Evolutionary conservation across 2,329 filamentous ascomycete species (phyloP), one percentile per base, ranked within the genome.

Genomic region (Monosporascus ibericus): DNA sequence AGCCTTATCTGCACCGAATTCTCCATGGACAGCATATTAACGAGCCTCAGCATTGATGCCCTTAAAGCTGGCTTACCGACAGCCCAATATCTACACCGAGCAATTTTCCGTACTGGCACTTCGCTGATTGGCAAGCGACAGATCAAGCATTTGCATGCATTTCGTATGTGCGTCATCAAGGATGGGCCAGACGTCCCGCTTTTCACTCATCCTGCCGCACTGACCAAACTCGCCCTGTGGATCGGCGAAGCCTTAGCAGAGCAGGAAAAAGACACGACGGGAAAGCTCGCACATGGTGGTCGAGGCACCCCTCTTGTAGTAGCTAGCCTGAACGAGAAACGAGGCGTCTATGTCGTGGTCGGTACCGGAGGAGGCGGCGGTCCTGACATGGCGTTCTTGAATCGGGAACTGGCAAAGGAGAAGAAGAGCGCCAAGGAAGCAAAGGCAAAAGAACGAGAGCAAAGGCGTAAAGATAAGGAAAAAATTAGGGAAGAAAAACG

Each of bases 171-270:
- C 36, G 88, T 97, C 4, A 91, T 99, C 61, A 96, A 95, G 67
- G 94, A 97, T 64, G 91, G 92, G 0, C 90, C 92, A 0, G 94
- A 97, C 62, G 87, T 95, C 0, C 74, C 81, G n/a, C 79, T 97
- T 11, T 99, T 99, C 71, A 91, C 87, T 1, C 92, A 97, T 64
- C 92, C 94, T 0, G 90, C 92, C 6, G 94, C 94, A 2, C 75
- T 99, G 24, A 95, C 92, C 2, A 96, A 97, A 69, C 80, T 99
- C 15, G 92, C 92, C 0, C 78, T 96, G 3, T 99, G 94, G 94
- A 82, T 99, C 42, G 90, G 88, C 46, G 92, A 97, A 71, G 94
- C 94, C 0, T 85, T 97, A 44, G 82, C 87, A 1, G 92, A 96
- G 59, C 88, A 95, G 63, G 94, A 97, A 69, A 84, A 85, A 48